Conservation (phyloP, 73 alveolate genomes). For the Tetrahymena elliotti region DNA sequence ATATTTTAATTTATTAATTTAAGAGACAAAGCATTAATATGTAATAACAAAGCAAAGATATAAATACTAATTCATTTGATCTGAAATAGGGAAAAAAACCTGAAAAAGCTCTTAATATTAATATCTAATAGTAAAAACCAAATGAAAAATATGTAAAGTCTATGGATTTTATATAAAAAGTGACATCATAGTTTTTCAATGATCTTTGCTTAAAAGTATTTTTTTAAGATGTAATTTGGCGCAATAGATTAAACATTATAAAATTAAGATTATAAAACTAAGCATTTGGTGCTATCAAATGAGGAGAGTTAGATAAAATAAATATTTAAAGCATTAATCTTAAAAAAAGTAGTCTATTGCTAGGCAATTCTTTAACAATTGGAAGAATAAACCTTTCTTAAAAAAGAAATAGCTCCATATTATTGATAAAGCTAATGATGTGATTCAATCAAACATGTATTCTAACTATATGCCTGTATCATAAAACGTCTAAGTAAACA, state of each 20-base stretch:
- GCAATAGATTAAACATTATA: neutral
- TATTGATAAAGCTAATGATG: neutral
- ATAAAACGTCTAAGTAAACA: neutral
- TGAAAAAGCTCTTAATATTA: neutral
- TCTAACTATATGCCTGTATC: neutral
- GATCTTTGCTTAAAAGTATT: neutral
- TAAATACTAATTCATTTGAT: neutral
- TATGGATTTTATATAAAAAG: neutral
- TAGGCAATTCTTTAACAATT: neutral
- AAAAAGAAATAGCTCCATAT: neutral
- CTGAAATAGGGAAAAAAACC: neutral
- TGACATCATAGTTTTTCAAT: neutral
- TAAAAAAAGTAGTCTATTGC: neutral
- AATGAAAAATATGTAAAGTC: neutral
- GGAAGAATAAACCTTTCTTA: neutral
- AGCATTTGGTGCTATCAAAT: neutral
- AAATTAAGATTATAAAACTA: neutral
- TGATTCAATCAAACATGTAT: neutral
- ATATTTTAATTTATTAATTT: too few relatives aligned
- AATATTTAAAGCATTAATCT: neutral
- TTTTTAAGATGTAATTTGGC: neutral
- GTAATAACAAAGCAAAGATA: neutral
- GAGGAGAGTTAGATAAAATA: neutral
- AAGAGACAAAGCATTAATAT: too few relatives aligned
- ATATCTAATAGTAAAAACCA: neutral